phyloP scores from a whole-genome alignment of 2,329 filamentous ascomycete species.

The Paracamarosporium sp. region DNA sequence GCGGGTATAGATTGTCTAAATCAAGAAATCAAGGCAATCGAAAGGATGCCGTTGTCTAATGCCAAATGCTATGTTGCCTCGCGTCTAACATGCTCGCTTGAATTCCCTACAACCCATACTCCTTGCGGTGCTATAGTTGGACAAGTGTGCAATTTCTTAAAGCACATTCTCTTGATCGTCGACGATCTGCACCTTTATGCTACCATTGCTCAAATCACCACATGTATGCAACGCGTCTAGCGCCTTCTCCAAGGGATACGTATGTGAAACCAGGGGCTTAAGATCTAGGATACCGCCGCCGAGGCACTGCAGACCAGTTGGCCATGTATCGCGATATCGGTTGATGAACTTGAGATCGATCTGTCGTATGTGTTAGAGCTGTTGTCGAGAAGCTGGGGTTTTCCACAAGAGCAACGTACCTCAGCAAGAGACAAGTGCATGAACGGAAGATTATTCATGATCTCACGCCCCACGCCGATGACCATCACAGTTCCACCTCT shows the following conservation, averaged over 20 bases:
- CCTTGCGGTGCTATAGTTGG: neutral
- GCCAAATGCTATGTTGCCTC: neutral
- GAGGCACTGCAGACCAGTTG: constrained; percentile 67
- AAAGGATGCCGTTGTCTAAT: neutral
- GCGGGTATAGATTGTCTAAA: too few species aligned
- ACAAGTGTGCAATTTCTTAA: constrained; percentile 6
- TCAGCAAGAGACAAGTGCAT: constrained; percentile 71
- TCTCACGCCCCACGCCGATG: constrained; percentile 67
- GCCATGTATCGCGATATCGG: constrained; percentile 74
- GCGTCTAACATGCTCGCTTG: neutral
- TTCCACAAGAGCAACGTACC: constrained; percentile 41
- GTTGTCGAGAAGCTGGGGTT: neutral
- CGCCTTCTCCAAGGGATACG: constrained; percentile 67
- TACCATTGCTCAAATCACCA: constrained; percentile 59
- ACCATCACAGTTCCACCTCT: constrained; percentile 68
- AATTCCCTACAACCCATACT: neutral
- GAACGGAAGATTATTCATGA: constrained; percentile 71
- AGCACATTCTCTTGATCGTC: constrained; percentile 49
- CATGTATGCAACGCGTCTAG: constrained; percentile 63
- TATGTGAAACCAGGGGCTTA: constrained; percentile 68
- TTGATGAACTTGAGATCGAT: constrained; percentile 76
- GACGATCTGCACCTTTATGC: constrained; percentile 68
- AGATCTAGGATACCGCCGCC: constrained; percentile 66
- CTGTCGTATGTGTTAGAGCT: constrained; percentile 37
- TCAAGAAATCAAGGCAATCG: too few species aligned